These are phyloP conservation scores for Globisporangium recalcitrans DNA, from an alignment of 352 stramenopile species.

Conservation along the genomic window DNA sequence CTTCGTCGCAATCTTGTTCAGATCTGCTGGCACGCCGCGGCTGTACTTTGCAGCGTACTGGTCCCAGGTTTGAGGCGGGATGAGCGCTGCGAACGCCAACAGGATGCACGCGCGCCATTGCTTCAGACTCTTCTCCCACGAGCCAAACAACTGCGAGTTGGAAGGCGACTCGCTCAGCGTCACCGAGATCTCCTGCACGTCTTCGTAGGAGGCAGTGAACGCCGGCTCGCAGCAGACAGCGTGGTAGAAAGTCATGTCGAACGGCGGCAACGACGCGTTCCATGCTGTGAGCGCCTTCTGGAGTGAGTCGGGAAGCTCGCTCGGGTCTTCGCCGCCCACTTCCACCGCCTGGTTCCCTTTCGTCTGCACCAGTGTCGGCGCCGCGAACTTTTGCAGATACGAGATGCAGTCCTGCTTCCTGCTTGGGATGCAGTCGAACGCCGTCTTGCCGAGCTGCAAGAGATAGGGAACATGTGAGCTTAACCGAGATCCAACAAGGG, in stretches of 20 bases:
- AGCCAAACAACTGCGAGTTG: constrained; percentile 27
- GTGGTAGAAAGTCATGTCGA: constrained; percentile 74
- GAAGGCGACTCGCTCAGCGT: constrained; percentile 32
- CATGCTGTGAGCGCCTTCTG: constrained; percentile 38
- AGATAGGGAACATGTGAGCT: not conserved
- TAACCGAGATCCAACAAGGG: not conserved
- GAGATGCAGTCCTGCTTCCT: constrained; percentile 56
- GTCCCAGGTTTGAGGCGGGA: constrained; percentile 58
- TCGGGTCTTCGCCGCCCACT: constrained; percentile 61
- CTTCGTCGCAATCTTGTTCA: constrained; percentile 26
- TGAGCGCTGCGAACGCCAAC: constrained; percentile 61
- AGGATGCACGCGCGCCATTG: constrained; percentile 65
- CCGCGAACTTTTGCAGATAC: constrained; percentile 48
- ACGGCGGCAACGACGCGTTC: constrained; percentile 71
- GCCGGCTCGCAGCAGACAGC: constrained; percentile 69
- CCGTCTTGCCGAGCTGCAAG: constrained; percentile 50
- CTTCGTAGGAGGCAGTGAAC: constrained; percentile 53
- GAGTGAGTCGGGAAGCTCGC: constrained; percentile 44
- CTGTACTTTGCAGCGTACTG: constrained; percentile 57
- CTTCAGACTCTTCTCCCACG: constrained; percentile 47
- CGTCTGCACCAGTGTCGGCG: constrained; percentile 18
- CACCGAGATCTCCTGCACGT: constrained; percentile 56
- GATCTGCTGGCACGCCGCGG: constrained; percentile 41
- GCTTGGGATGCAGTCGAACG: constrained; percentile 53
- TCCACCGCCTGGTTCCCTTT: constrained; percentile 14